Evolutionary conservation across 257 asterid species (phyloP).

Genomic region (Asclepias syriaca): DNA sequence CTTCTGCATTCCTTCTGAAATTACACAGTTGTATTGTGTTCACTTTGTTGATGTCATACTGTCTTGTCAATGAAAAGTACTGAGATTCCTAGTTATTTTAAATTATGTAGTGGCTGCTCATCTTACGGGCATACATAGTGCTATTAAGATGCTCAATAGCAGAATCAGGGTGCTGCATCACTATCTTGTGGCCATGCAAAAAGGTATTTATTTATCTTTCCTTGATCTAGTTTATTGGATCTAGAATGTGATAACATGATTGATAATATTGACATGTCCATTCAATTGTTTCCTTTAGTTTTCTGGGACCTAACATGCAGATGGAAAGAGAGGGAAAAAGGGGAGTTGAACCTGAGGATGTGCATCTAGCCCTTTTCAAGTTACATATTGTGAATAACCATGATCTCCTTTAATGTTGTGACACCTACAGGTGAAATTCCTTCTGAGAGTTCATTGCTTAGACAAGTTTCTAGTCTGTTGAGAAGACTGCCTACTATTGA

Average conservation of each 20-base stretch:
- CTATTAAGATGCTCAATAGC: constrained; percentile 93
- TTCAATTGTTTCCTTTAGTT: neutral
- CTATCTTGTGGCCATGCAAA: constrained; percentile 86
- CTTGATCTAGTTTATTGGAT: neutral
- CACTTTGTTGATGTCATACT: neutral
- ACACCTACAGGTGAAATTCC: constrained; percentile 68
- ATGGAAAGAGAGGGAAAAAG: neutral
- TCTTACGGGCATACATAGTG: constrained; percentile 94
- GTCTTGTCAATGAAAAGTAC: neutral
- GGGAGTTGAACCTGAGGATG: neutral
- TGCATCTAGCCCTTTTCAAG: neutral
- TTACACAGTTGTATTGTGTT: neutral
- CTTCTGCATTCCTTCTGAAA: neutral
- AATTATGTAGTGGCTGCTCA: constrained; percentile 81
- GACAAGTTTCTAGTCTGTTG: constrained; percentile 92
- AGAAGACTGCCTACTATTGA: constrained; percentile 93
- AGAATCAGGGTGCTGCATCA: constrained; percentile 83
- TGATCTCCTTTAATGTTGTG: constrained; percentile 17
- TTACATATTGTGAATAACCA: neutral
- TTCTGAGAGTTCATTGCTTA: constrained; percentile 66
- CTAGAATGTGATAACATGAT: too few relatives aligned
- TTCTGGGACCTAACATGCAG: neutral
- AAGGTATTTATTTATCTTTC: constrained; percentile 41
- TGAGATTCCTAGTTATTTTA: neutral
- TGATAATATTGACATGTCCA: constrained; percentile 4